Conservation (phyloP, 2,329 filamentous ascomycete species). For the Allantophomopsis cytisporea region DNA sequence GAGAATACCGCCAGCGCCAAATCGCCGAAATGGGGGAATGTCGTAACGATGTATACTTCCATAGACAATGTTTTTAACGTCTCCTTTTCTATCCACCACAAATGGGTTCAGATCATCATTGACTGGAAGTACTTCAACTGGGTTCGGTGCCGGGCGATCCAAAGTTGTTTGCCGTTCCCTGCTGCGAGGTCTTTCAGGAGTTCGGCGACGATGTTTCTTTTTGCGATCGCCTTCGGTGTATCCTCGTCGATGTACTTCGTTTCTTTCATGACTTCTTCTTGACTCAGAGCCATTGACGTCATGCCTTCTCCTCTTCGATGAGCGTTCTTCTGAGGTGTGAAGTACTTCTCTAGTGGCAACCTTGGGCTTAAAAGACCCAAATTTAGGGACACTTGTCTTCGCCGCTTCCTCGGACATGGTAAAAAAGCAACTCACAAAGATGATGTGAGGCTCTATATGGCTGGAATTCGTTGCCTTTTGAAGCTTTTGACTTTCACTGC, state of each 20-base stretch:
- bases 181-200: constrained; percentile 5
- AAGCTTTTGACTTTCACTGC: too few species aligned
- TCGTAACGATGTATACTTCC: constrained; percentile 59
- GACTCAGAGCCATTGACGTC: neutral
- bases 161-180: constrained; percentile 3
- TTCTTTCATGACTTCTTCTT: neutral
- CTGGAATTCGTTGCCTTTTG: too few species aligned
- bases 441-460: too few species aligned
- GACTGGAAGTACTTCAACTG: constrained; percentile 3
- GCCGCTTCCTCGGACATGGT: too few species aligned
- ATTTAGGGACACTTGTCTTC: constrained; percentile 42
- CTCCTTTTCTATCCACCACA: constrained; percentile 60
- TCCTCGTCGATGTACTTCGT: constrained; percentile 1
- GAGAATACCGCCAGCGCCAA: constrained; percentile 56
- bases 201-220: constrained; percentile 4
- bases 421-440: too few species aligned
- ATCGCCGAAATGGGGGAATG: constrained; percentile 57
- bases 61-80: constrained; percentile 62
- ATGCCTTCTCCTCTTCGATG: neutral
- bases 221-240: neutral
- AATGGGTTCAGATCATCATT: constrained; percentile 27
- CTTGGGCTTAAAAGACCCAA: constrained; percentile 58
- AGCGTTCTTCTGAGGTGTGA: neutral
- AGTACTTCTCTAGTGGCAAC: constrained; percentile 8
- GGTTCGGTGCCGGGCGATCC: neutral